Evolutionary conservation across 345 rosid genomes (phyloP).

Genomic region (Orychophragmus violaceus): DNA sequence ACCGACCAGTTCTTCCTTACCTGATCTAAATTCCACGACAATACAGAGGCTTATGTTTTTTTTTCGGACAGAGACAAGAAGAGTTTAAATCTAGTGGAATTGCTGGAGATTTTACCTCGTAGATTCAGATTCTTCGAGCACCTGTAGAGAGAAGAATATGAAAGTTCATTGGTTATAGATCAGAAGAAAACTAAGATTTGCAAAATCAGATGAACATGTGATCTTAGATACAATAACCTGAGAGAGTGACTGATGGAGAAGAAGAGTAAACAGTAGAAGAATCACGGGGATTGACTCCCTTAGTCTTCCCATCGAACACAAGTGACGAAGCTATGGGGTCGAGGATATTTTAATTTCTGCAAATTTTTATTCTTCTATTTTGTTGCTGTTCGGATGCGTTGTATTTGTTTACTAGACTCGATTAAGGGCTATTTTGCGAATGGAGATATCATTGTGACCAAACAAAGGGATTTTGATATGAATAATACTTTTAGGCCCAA

Average conservation of each 20-base stretch:
- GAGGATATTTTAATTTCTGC: too few relatives aligned
- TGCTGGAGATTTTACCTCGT: conserved; percentile 34
- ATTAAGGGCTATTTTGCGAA: too few relatives aligned
- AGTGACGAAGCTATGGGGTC: too few relatives aligned
- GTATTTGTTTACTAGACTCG: too few relatives aligned
- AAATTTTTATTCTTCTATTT: too few relatives aligned
- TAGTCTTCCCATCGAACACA: conserved; percentile 25
- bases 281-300: conserved; percentile 10
- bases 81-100: not conserved
- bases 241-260: conserved; percentile 24
- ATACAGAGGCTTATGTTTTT: not conserved
- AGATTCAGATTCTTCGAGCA: conserved; percentile 31
- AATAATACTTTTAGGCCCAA: not conserved
- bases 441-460: too few relatives aligned
- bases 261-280: conserved; percentile 13
- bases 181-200: not conserved
- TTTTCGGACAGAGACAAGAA: not conserved
- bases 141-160: conserved; percentile 23
- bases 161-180: not conserved
- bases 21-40: not conserved
- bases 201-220: not conserved
- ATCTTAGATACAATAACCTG: conserved; percentile 19
- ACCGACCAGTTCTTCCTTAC: not conserved
- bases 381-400: too few relatives aligned
- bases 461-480: too few relatives aligned